Base-by-base conservation (phyloP, 2,329 filamentous ascomycete genomes). In the Penicillium frequentans region DNA sequence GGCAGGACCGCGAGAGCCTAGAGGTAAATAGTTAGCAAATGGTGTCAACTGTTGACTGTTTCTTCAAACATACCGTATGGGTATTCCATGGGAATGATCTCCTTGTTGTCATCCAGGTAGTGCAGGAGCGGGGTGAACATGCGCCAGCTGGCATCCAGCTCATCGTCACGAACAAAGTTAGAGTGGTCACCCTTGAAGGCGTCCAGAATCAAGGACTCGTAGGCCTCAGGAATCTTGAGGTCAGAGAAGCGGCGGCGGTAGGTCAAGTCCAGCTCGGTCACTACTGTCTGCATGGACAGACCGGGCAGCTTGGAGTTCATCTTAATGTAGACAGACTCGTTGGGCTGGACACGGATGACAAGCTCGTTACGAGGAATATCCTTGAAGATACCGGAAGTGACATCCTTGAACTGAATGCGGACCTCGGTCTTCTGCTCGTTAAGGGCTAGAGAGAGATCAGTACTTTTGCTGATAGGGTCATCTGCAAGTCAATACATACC, bases 381-480 rank as follows among this genome's bases (percentile, higher is more conserved):
- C 85, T 98, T 98, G 83, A 99, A 99, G 78, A 99, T 99, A 66
- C 96, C 95, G 49, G 93, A 97, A 23, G 95, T 98, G 64, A 99
- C 95, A 74, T 99, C 95, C 84, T 96, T 96, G 88, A 97, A 99
- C 77, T 99, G 95, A 69, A 99, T 96, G 72, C 95, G 90, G 66
- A 99, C 95, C 81, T 99, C 95, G 14, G 95, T 99, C 87, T 99
- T 99, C 77, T 99, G 95, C 84, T 99, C 95, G 77, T 99, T 99
- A 63, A 99, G 83, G 45, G 95, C 93, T 82, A 57, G 27, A 8
- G n/a, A 51, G 44, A 42, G 43, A 62, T 71, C 37, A 72, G 68
- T 42, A 26, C 23, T n/a, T 7, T 39, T 23, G 23, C 16, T 10
- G 21, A 26, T 42, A 42, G 21, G 7, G 31, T 26, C 13, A 24